Evolutionary conservation across 768 basidiomycete species (phyloP), one percentile per base, ranked within the genome.

Genomic region (Naganishia friedmannii): DNA sequence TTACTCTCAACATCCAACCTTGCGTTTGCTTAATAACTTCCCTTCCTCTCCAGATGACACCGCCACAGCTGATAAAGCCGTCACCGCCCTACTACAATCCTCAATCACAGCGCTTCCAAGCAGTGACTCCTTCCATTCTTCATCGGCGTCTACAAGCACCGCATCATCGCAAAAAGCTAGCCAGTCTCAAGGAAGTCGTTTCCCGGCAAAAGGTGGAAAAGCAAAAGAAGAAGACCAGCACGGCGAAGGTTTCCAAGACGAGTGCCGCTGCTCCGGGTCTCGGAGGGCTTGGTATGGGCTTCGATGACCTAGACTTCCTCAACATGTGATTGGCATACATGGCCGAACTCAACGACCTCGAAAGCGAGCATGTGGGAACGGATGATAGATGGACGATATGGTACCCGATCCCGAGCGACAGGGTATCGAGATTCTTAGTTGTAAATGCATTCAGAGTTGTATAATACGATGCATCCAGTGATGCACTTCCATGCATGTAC

Each of bases 121-220:
- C 60, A 23, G 42, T 63, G 6, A 63, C 60, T 15, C 60, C 60
- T 15, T 63, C 60, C 15, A 63, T 63, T 29, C 60, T 63, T 8
- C 60, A 63, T 29, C 37, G 42, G 5, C 60, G 60, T n/a, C 42
- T 63, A 15, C 39, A 42, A 63, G 60, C 42, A 45, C 60, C 60
- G n/a, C 60, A 63, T 45, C 60, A 63, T 29, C 60, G 60, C 39
- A 63, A 63, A 17, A 63, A 63, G n/a, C 42, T 63, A 45, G 60
- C 60, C 23, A 63, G 60, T 63, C 39, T 63, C 39, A 63, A 63
- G 26, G 60, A 63, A 29, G 60, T 63, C 42, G 60, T 63, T 2
- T 42, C 60, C 23, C 37, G 60, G 5, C 60, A 63, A 34, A 63
- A 63, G 60, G 39, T 63, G 19, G 60, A 63, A n/a, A 63, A 63